Base-by-base conservation (phyloP, 306 rosid species). In the Rosa chinensis region DNA sequence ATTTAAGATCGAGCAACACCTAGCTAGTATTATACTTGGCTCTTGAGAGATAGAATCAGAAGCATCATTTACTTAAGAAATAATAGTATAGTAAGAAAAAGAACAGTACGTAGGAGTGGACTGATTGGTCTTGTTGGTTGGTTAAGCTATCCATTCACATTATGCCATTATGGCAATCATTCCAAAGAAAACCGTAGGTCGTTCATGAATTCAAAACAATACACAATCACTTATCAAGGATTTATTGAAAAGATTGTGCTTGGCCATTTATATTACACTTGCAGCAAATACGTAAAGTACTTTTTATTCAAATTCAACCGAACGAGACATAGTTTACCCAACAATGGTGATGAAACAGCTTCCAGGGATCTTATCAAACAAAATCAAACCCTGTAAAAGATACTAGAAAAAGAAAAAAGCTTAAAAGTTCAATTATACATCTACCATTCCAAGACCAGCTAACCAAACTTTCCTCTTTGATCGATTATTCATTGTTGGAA, bases 401-500 rank as follows among this genome's bases (percentile, higher is more conserved):
- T 21, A 12, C 44, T 45, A 59, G 70, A 79, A 61, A 43, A 81
- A 73, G 45, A 62, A 62, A 62, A 61, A 80, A 37, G 71, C 63
- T 63, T 75, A 23, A 62, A 61, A 17, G 42, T 40, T 64, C 45
- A 28, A 62, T 28, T 28, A 28, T 28, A 32, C 37, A 76, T 62
- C 79, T 83, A 77, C 81, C 86, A 23, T 82, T 83, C 68, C 68
- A 62, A 14, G 13, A 28, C 45, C 23, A 66, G 45, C 47, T 37
- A 66, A 66, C 70, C 23, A 66, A 66, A 37, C 47, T 7, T 35
- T 25, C 45, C n/a, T 13, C 43, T 32, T 32, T 1, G 39, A 61
- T 23, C 66, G 14, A 13, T 61, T 25, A 25, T 61, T 61, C 67
- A 61, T 61, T 40, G 37, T 25, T 61, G 39, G 6, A 59, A n/a